These are phyloP conservation scores for Neurospora sp. DNA, from an alignment of 495 filamentous ascomycete genomes.

Conservation along the genomic window DNA sequence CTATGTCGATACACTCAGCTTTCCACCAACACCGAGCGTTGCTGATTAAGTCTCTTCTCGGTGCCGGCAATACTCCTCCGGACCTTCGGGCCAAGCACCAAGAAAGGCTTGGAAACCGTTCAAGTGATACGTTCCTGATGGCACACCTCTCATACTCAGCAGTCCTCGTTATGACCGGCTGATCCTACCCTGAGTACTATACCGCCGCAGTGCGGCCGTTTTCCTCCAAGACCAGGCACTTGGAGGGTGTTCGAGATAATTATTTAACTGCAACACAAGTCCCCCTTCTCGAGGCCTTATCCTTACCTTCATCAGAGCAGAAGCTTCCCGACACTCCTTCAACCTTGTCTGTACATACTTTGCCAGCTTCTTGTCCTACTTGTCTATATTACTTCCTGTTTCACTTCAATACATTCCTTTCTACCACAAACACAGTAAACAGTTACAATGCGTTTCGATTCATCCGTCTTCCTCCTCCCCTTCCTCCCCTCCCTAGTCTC, in stretches of 20 bases:
- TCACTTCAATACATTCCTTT: neutral
- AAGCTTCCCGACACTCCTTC: neutral
- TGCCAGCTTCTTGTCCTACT: neutral
- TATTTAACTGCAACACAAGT: neutral
- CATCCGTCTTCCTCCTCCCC: constrained; percentile 3
- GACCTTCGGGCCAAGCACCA: neutral
- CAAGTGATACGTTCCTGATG: neutral
- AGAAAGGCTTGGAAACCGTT: neutral
- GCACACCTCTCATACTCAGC: neutral
- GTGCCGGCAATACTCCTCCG: neutral
- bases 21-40: neutral
- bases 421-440: neutral
- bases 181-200: neutral
- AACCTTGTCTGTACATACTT: neutral
- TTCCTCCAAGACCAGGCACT: neutral
- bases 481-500: constrained; percentile 9
- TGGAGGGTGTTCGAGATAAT: neutral
- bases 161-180: neutral
- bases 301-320: neutral
- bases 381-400: neutral
- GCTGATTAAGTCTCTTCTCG: neutral
- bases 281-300: neutral
- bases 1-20: neutral
- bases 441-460: constrained; percentile 11
- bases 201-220: neutral